Percentiles rank a stretch among this genome's conserved stretches.
Conservation (phyloP, 1,284 basidiomycete species). For the Exobasidium rhododendri region DNA sequence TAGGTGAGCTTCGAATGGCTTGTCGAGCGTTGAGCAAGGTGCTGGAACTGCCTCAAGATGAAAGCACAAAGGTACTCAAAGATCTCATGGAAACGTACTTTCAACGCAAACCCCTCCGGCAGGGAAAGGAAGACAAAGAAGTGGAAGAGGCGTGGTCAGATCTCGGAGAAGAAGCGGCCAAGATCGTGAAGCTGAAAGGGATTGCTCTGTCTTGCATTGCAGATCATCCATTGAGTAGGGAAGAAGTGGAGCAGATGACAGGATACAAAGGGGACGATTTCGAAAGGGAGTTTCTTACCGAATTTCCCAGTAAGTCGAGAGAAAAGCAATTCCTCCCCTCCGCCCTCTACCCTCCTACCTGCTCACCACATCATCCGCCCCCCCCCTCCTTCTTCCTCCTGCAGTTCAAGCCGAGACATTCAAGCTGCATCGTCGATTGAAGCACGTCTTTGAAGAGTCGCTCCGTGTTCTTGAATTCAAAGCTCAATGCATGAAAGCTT, state of each 20-base stretch:
- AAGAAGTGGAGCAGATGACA: constrained; percentile 36
- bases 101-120: constrained; percentile 25
- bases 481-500: constrained; percentile 21
- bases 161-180: constrained; percentile 40
- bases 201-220: constrained; percentile 12
- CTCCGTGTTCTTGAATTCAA: constrained; percentile 44
- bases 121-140: constrained; percentile 25
- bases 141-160: constrained; percentile 24
- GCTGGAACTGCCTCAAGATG: constrained; percentile 26
- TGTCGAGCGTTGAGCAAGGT: constrained; percentile 26
- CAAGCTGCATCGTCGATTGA: constrained; percentile 34
- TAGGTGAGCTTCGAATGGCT: constrained; percentile 49
- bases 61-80: constrained; percentile 26
- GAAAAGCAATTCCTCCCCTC: too few relatives aligned
- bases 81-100: constrained; percentile 43
- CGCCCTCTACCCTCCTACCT: background rate
- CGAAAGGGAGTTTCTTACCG: constrained; percentile 39
- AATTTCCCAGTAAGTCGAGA: constrained; percentile 36
- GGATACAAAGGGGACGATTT: constrained; percentile 35
- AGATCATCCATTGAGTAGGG: constrained; percentile 24
- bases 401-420: constrained; percentile 41
- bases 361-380: background rate
- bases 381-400: background rate
- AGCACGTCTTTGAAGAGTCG: constrained; percentile 49
- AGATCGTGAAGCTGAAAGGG: constrained; percentile 20